Evolutionary conservation across 2,329 filamentous ascomycete genomes (phyloP), one percentile per base, ranked within the genome.

Genomic region (Fusarium clavum): DNA sequence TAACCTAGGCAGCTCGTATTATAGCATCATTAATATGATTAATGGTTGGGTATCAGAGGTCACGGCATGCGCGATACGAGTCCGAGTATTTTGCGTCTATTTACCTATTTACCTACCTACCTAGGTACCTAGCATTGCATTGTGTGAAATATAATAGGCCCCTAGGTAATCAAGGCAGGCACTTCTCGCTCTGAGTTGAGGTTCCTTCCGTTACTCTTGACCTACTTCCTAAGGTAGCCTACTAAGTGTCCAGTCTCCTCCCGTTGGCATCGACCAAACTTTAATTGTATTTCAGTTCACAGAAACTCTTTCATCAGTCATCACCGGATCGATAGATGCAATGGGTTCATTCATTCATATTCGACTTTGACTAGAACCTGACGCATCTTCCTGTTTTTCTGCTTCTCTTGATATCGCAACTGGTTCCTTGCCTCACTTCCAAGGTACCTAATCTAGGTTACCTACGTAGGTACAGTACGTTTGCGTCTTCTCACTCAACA

Each of bases 401-500:
- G 34, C 34, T 38, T 38, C 34, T 38, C 34, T 11, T 11, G 34
- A 41, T 68, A 55, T 40, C 49, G 18, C 27, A 44, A 32, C 22
- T 18, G 22, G 29, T 49, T 43, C 29, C 41, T 54, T 44, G 27
- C 27, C 12, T 56, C 38, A 22, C n/a, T 27, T n/a, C 34, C 10
- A 38, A 38, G 18, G 34, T 38, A 57, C 41, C 38, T 30, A 54
- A 38, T 18, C 12, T 11, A 24, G 30, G 9, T 25, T 32, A 61
- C 29, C 27, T 18, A 38, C 32, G 16, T 34, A 18, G 9, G 32
- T 38, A 62, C 43, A 9, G 32, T 18, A 62, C 43, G 38, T 48
- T 66, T 46, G 22, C 40, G 65, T 57, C 55, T 56, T 66, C 61
- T 48, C 45, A 49, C 51, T 49, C 59, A 55, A 55, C 47, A 49